Conservation (phyloP, 768 basidiomycete species). For the Russula foetens region DNA sequence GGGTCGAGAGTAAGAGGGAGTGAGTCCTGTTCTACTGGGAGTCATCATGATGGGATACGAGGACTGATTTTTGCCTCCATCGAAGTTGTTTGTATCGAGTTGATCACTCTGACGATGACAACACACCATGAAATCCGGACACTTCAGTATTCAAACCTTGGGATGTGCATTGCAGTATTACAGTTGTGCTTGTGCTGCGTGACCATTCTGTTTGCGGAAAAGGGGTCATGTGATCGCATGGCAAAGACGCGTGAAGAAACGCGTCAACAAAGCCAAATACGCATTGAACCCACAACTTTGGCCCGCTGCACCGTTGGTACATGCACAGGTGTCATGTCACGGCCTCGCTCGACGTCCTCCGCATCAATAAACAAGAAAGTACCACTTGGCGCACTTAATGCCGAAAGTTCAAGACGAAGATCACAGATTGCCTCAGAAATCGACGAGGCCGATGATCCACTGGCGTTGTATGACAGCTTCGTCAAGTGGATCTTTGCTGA, state of each 20-base stretch:
- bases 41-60: too few species aligned
- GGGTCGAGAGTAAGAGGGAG: too few species aligned
- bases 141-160: too few species aligned
- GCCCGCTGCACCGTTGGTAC: too few species aligned
- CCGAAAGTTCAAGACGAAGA: slow-evolving; percentile 10
- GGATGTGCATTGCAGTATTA: too few species aligned
- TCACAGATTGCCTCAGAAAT: slow-evolving; percentile 31
- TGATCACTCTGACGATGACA: too few species aligned
- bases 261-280: slow-evolving; percentile 18
- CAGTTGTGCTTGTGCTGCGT: too few species aligned
- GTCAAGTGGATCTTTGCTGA: slow-evolving; percentile 84
- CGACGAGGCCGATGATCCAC: slow-evolving; percentile 71
- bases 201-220: neutral
- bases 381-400: neutral
- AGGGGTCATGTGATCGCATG: slow-evolving; percentile 4
- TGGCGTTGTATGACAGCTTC: slow-evolving; percentile 79
- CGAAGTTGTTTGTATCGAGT: too few species aligned
- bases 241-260: slow-evolving; percentile 4
- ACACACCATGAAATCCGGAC: too few species aligned
- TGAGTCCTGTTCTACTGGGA: too few species aligned
- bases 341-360: slow-evolving; percentile 1
- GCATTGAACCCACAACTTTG: neutral
- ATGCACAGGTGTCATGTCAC: slow-evolving; percentile 10
- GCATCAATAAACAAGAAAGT: neutral
- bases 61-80: too few species aligned